Conservation (phyloP, 805 yeast genomes). For the Wickerhamiella azymoides region DNA sequence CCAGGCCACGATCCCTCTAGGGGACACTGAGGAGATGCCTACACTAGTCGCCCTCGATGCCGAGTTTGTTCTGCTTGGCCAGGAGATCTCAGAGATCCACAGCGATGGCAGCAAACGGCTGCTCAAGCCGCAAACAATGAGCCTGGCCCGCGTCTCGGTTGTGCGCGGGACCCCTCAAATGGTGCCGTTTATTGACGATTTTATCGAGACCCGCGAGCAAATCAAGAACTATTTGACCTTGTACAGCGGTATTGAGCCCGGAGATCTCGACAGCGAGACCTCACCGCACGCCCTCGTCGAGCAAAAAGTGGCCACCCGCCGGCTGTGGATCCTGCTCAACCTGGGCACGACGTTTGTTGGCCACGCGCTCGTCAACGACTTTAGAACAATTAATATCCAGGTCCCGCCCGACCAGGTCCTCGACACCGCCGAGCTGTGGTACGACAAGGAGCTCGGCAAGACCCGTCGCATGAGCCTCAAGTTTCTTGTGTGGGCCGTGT, state of each 20-base stretch:
- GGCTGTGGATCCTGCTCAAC: slow-evolving; percentile 79
- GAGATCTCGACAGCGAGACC: slow-evolving; percentile 62
- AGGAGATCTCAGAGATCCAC: slow-evolving; percentile 66
- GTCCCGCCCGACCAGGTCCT: slow-evolving; percentile 77
- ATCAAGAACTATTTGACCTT: slow-evolving; percentile 79
- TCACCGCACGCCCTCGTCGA: slow-evolving; percentile 63
- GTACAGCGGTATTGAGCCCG: slow-evolving; percentile 86
- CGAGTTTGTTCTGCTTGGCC: slow-evolving; percentile 74
- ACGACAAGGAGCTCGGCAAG: slow-evolving; percentile 42
- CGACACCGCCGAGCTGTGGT: slow-evolving; percentile 75
- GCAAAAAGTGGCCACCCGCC: slow-evolving; percentile 69
- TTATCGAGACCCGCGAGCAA: slow-evolving; percentile 51
- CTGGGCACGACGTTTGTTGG: slow-evolving; percentile 89
- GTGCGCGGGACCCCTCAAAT: slow-evolving; percentile 46
- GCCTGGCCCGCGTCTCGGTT: slow-evolving; percentile 83
- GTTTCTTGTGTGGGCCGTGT: slow-evolving; percentile 68
- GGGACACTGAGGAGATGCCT: slow-evolving; percentile 18
- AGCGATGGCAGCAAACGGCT: slow-evolving; percentile 57
- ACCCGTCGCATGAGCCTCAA: slow-evolving; percentile 72
- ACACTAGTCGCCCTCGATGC: slow-evolving; percentile 82
- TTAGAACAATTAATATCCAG: slow-evolving; percentile 80
- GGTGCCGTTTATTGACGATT: slow-evolving; percentile 82
- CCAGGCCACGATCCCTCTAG: slow-evolving; percentile 46
- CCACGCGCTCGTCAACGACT: slow-evolving; percentile 83
- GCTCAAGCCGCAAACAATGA: slow-evolving; percentile 58